Evolutionary conservation across 768 basidiomycete genomes (phyloP).

Genomic region (Boletus rubescentipes): DNA sequence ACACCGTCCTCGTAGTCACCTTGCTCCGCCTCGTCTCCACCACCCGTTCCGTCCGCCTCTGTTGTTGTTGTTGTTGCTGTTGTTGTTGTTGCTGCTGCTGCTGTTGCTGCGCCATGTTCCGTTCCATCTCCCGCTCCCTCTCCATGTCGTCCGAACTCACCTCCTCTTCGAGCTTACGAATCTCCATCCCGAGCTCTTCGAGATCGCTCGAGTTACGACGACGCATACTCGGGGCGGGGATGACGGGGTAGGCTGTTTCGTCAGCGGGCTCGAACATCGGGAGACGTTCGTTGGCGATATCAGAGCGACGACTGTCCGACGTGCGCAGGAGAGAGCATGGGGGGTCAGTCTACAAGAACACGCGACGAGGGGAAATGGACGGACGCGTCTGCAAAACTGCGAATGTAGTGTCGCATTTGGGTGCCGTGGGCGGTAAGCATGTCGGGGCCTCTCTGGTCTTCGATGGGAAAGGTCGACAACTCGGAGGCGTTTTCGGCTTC

Average conservation of each 20-base stretch:
- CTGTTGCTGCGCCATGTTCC: background rate
- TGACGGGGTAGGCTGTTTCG: slow-evolving; percentile 40
- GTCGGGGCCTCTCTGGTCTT: slow-evolving; percentile 45
- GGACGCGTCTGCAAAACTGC: slow-evolving; percentile 75
- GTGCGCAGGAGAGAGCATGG: background rate
- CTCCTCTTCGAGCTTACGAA: slow-evolving; percentile 61
- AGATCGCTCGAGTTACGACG: slow-evolving; percentile 39
- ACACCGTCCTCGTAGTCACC: slow-evolving; percentile 44
- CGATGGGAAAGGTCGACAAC: slow-evolving; percentile 40
- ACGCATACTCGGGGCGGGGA: slow-evolving; percentile 66
- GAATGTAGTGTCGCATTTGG: slow-evolving; percentile 60
- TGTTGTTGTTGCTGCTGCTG: background rate
- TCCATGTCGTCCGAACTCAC: slow-evolving; percentile 43
- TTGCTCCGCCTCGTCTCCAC: slow-evolving; percentile 56
- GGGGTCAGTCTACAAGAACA: background rate
- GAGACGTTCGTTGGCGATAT: slow-evolving; percentile 72
- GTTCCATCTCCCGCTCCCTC: background rate
- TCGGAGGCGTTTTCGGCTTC: slow-evolving; percentile 80
- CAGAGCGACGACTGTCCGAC: slow-evolving; percentile 64
- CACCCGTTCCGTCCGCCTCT: slow-evolving; percentile 49
- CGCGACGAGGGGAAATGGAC: slow-evolving; percentile 28
- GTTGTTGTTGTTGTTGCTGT: background rate
- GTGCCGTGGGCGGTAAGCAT: slow-evolving; percentile 62
- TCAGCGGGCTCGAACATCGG: slow-evolving; percentile 49
- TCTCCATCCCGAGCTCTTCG: slow-evolving; percentile 60